phyloP scores from a whole-genome alignment of 345 rosid genomes.

The Corchorus capsularis region DNA sequence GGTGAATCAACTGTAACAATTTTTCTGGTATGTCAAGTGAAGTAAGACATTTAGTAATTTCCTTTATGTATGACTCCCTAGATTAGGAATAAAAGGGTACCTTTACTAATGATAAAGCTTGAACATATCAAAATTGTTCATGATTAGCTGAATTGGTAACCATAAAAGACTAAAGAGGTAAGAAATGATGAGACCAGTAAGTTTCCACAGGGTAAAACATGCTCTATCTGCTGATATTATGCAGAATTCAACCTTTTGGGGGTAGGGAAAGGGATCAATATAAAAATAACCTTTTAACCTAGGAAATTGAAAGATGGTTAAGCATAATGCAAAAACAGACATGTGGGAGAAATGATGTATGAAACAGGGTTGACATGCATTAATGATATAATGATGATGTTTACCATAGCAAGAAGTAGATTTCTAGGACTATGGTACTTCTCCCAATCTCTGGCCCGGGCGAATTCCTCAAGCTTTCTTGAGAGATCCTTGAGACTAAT shows the following conservation, averaged over 20 bases:
- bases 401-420: slow-evolving; percentile 58
- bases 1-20: neutral
- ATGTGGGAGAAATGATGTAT: neutral
- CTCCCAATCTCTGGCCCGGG: slow-evolving; percentile 51
- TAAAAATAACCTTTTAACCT: neutral
- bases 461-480: slow-evolving; percentile 43
- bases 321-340: neutral
- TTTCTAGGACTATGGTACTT: slow-evolving; percentile 50
- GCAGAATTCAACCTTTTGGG: neutral
- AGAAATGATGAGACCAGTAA: no score
- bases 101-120: neutral
- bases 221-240: no score
- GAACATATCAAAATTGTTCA: neutral
- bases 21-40: neutral
- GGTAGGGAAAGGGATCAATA: neutral
- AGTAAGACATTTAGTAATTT: neutral
- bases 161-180: neutral
- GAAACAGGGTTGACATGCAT: neutral
- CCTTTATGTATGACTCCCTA: neutral
- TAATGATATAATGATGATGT: neutral
- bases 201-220: no score
- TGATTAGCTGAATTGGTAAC: neutral
- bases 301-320: neutral
- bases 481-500: slow-evolving; percentile 51
- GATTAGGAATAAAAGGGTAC: neutral